Conservation (phyloP, 1,139 yeast species). For the Yamadazyma blattariae region DNA sequence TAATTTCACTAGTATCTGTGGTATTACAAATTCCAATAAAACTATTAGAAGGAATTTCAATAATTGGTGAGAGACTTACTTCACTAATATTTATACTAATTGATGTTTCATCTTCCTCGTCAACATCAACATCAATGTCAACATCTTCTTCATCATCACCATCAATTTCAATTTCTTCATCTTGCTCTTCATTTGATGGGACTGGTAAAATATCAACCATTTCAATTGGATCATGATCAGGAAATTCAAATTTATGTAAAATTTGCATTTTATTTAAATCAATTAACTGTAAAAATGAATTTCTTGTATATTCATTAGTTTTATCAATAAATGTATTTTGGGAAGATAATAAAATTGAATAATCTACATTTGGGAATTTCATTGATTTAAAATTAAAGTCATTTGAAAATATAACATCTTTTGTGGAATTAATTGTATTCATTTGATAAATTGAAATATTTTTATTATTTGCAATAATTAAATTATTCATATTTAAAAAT, state of each 20-base stretch:
- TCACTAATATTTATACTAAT: neutral
- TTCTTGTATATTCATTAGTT: conserved; percentile 14
- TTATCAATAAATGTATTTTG: conserved; percentile 14
- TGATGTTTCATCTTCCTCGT: conserved; percentile 2
- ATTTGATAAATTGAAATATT: conserved; percentile 11
- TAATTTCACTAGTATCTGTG: conserved; percentile 8
- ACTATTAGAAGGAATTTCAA: conserved; percentile 6
- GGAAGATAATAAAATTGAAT: conserved; percentile 18
- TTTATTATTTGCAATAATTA: conserved; percentile 9
- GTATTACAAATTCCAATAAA: conserved; percentile 16
- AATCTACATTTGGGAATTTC: conserved; percentile 6
- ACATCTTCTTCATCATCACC: neutral
- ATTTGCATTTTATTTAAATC: conserved; percentile 13
- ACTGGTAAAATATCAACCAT: conserved; percentile 19
- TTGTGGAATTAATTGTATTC: conserved; percentile 2
- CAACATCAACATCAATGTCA: neutral
- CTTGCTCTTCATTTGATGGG: neutral
- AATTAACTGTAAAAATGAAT: conserved; percentile 18
- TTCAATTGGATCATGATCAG: conserved; percentile 14
- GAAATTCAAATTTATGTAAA: conserved; percentile 11
- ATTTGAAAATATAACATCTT: conserved; percentile 15
- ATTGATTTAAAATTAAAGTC: conserved; percentile 15
- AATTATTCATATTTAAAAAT: conserved; percentile 7
- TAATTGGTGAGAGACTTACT: neutral
- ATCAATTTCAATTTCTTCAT: neutral